Conservation (phyloP, 257 asterid genomes). For the Asclepias syriaca region DNA sequence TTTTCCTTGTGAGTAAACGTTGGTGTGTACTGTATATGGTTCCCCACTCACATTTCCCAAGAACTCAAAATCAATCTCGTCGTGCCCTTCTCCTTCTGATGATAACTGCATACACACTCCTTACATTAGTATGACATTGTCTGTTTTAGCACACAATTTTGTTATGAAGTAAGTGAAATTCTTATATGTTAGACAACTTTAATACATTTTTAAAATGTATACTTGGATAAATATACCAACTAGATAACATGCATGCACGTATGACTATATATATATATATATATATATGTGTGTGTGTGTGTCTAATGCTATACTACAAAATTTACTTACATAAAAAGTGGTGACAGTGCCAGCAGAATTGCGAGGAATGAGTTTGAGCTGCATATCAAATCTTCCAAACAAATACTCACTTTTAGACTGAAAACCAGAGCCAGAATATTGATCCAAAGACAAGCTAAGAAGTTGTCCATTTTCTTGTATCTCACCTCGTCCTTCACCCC, state of each 20-base stretch:
- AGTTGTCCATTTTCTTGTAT: slow-evolving; percentile 10
- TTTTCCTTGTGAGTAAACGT: slow-evolving; percentile 18
- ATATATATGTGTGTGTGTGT: too few species aligned
- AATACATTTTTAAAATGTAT: too few species aligned
- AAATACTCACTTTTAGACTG: slow-evolving; percentile 17
- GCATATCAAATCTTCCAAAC: slow-evolving; percentile 21
- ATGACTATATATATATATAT: too few species aligned
- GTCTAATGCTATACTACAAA: too few species aligned
- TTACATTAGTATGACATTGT: too few species aligned
- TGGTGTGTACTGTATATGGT: slow-evolving; percentile 21
- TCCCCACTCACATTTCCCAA: slow-evolving; percentile 17
- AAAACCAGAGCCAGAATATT: slow-evolving; percentile 18
- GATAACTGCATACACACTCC: slow-evolving; percentile 8
- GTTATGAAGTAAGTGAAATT: too few species aligned
- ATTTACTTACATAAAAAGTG: slow-evolving; percentile 12
- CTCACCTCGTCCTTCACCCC: slow-evolving; percentile 18
- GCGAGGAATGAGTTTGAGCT: slow-evolving; percentile 15
- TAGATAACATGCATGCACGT: too few species aligned
- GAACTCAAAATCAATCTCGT: slow-evolving; percentile 24
- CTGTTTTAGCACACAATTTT: too few species aligned
- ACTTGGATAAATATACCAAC: too few species aligned
- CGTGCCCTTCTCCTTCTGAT: slow-evolving; percentile 15
- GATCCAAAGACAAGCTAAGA: slow-evolving; percentile 11
- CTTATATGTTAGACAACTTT: too few species aligned
- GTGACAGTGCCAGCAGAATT: slow-evolving; percentile 21